phyloP scores from a whole-genome alignment of 371 early-diverging fungal genomes.

The Mortierella sp. region DNA sequence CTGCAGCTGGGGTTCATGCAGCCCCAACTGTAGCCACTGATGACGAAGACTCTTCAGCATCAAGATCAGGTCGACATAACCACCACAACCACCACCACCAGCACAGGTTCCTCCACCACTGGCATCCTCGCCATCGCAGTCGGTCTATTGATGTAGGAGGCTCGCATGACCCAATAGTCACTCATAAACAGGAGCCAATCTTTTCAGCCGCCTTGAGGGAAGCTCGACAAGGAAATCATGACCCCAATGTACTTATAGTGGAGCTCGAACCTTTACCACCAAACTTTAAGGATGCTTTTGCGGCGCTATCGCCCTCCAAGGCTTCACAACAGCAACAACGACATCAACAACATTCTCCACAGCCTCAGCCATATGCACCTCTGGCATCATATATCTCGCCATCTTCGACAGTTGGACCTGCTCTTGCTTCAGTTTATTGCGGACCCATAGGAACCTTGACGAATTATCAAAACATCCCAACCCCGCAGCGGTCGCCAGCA shows the following conservation, averaged over 20 bases:
- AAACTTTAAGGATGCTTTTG: slow-evolving; percentile 16
- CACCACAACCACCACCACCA: slow-evolving; percentile 4
- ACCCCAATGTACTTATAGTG: slow-evolving; percentile 23
- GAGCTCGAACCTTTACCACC: slow-evolving; percentile 40
- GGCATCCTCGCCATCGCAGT: slow-evolving; percentile 30
- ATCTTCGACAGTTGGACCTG: slow-evolving; percentile 12
- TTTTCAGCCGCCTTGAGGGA: slow-evolving; percentile 31
- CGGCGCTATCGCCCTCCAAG: not conserved
- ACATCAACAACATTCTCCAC: not conserved
- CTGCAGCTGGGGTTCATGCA: slow-evolving; percentile 5
- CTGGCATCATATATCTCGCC: not conserved
- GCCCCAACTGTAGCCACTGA: slow-evolving; percentile 29
- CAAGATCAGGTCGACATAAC: slow-evolving; percentile 15
- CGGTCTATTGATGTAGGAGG: slow-evolving; percentile 28
- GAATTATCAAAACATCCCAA: not conserved
- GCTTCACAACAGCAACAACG: slow-evolving; percentile 3
- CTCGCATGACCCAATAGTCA: not conserved
- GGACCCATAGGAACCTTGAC: slow-evolving; percentile 1
- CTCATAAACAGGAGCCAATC: not conserved
- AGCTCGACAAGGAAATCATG: slow-evolving; percentile 22
- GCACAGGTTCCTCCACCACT: slow-evolving; percentile 14
- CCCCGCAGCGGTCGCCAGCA: not conserved
- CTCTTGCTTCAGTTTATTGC: not conserved
- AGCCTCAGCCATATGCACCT: not conserved
- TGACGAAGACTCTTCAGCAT: slow-evolving; percentile 40